A percentile compares a stretch with the other conserved stretches of the same genome.
These are phyloP conservation scores for Argentina anserina DNA, from an alignment of 306 rosid species.

Conservation along the genomic window DNA sequence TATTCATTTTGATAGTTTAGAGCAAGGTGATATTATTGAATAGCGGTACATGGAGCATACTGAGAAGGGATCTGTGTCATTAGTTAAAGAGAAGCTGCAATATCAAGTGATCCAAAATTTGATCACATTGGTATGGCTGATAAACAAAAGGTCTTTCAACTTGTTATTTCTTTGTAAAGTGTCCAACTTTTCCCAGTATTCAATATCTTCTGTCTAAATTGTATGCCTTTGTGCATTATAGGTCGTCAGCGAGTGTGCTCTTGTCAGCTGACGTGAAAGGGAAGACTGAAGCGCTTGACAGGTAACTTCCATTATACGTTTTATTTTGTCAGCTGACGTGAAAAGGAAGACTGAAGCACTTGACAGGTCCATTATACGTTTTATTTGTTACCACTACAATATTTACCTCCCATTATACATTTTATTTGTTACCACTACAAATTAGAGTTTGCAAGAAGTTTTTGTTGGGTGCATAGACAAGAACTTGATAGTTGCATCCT, in stretches of 20 bases:
- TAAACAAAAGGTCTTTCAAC: conserved; percentile 59
- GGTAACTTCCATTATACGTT: conserved; percentile 71
- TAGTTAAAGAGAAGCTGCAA: conserved; percentile 82
- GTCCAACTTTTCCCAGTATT: too few relatives aligned
- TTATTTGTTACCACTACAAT: background rate
- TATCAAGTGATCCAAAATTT: conserved; percentile 63
- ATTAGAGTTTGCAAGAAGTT: too few relatives aligned
- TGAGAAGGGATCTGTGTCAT: conserved; percentile 65
- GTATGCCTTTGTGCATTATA: conserved; percentile 13
- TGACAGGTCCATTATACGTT: conserved; percentile 48
- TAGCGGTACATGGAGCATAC: conserved; percentile 62
- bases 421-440: too few relatives aligned
- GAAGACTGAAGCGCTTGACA: conserved; percentile 76
- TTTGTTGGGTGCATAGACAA: too few relatives aligned
- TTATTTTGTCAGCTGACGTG: conserved; percentile 62
- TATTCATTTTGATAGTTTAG: conserved; percentile 23
- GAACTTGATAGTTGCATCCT: too few relatives aligned
- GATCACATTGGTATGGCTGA: conserved; percentile 81
- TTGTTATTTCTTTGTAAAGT: background rate
- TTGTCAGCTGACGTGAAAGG: conserved; percentile 82
- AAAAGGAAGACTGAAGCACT: conserved; percentile 80
- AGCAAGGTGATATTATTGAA: conserved; percentile 95
- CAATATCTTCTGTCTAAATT: background rate
- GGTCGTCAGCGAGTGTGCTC: conserved; percentile 83
- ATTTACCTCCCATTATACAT: too few relatives aligned